Conservation (phyloP, 73 alveolate genomes). For the Symbiodinium natans region DNA sequence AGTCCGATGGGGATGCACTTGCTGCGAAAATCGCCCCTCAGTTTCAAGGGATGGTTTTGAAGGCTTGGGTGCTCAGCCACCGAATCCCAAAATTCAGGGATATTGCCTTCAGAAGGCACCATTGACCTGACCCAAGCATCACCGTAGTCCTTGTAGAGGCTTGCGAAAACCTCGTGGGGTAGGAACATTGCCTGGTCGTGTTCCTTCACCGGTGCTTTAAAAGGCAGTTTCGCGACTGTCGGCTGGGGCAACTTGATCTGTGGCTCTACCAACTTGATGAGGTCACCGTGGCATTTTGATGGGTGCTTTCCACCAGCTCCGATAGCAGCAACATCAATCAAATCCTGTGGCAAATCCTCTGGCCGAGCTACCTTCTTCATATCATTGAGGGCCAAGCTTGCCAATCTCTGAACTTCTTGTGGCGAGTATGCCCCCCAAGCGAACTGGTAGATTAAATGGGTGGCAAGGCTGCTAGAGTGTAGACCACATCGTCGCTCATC, state of each 20-base stretch:
- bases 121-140: too few species aligned
- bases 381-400: not conserved
- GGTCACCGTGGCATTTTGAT: not conserved
- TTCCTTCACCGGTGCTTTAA: not conserved
- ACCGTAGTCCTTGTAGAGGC: too few species aligned
- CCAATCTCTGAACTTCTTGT: too few species aligned
- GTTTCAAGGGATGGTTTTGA: not conserved
- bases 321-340: not conserved
- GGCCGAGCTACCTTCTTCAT: not conserved
- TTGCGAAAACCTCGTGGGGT: not conserved
- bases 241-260: not conserved
- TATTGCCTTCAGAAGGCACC: not conserved
- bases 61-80: not conserved
- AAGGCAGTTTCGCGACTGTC: not conserved
- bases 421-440: not conserved
- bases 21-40: not conserved
- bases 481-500: not conserved
- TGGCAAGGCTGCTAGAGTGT: not conserved
- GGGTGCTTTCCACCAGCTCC: not conserved
- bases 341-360: not conserved
- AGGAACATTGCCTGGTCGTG: not conserved
- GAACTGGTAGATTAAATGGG: not conserved
- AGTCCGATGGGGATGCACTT: not conserved
- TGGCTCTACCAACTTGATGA: not conserved
- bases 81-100: not conserved